Evolutionary conservation across 139 green algal species (phyloP), one percentile per base, ranked within the genome.

Genomic region (Chloropicon primus): DNA sequence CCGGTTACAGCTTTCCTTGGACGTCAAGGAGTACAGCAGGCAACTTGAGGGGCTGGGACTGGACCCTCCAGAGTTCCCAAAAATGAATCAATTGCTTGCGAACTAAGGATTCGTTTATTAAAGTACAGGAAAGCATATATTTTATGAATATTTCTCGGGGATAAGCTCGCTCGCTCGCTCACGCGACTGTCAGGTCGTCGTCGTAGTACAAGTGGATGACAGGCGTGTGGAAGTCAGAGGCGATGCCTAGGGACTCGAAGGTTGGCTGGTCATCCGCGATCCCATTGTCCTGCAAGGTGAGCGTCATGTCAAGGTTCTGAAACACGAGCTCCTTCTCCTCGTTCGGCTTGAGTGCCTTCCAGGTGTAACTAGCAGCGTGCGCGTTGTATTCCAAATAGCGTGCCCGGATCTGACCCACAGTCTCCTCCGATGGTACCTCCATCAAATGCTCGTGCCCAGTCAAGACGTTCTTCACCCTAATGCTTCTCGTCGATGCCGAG

Each of bases 381-480:
- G 80, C 80, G 79, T 95, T 95, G 41, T 89, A 75, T 5, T 85
- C 83, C 21, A 92, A 53, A 80, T 94, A 95, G 2, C 90, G 81
- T 77, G 89, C 81, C 54, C 88, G 77, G n/a, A 94, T 92, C 77
- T 92, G 87, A 25, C 75, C 85, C 27, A 95, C 54, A 0, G 80
- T 89, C 81, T 95, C 90, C 80, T 95, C 90, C 23, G 72, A 79
- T 21, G 62, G 21, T 17, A 90, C 86, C 81, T 94, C 90, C 62
- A 94, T 75, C 22, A 74, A 78, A 77, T 94, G 87, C 80, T 93
- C 87, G 80, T 94, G 90, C 25, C 79, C 79, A 24, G 90, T 95
- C 26, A 95, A 83, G 85, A 95, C 86, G 72, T 95, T 95, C 81
- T 91, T 92, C 28, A 95, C 84, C n/a, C 88, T 86, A 26, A 95